A percentile compares a stretch with the other conserved stretches of the same genome.
These are phyloP conservation scores for Saitozyma podzolica DNA, from an alignment of 768 basidiomycete species.

Conservation along the genomic window DNA sequence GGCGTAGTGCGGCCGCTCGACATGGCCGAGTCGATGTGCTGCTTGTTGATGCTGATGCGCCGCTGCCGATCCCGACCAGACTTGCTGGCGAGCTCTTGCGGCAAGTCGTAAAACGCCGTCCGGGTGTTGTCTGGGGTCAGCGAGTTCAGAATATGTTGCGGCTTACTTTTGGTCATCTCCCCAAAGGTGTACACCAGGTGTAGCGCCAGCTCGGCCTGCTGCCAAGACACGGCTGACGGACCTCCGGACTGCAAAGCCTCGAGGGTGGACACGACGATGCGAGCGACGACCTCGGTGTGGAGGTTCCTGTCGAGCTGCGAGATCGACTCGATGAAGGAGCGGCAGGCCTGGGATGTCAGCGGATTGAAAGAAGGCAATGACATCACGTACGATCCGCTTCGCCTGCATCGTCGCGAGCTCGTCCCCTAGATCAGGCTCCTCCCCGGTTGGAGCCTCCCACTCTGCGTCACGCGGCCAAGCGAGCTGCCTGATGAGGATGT, in stretches of 20 bases:
- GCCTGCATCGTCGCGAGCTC: conserved; percentile 77
- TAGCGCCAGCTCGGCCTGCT: conserved; percentile 88
- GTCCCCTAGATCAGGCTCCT: conserved; percentile 75
- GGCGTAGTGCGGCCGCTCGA: conserved; percentile 39
- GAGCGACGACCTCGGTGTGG: conserved; percentile 73
- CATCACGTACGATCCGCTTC: conserved; percentile 71
- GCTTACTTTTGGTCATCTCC: conserved; percentile 77
- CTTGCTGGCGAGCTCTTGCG: conserved; percentile 64
- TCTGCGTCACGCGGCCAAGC: conserved; percentile 69
- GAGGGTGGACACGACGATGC: conserved; percentile 72
- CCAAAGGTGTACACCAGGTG: conserved; percentile 92
- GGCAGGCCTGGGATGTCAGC: conserved; percentile 19
- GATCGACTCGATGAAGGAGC: conserved; percentile 68
- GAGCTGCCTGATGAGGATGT: conserved; percentile 80
- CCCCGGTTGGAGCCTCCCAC: conserved; percentile 61
- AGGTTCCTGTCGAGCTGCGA: conserved; percentile 80
- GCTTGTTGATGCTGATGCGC: conserved; percentile 36
- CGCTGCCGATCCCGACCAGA: conserved; percentile 38
- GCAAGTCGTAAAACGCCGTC: conserved; percentile 78
- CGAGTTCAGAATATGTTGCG: neutral
- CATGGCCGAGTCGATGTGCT: conserved; percentile 18
- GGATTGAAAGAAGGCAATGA: neutral
- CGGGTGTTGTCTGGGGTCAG: conserved; percentile 66
- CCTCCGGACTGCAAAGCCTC: conserved; percentile 62
- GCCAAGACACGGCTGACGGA: conserved; percentile 74